Evolutionary conservation across 1,284 basidiomycete species (phyloP).

Genomic region (Cutaneotrichosporon sp.): DNA sequence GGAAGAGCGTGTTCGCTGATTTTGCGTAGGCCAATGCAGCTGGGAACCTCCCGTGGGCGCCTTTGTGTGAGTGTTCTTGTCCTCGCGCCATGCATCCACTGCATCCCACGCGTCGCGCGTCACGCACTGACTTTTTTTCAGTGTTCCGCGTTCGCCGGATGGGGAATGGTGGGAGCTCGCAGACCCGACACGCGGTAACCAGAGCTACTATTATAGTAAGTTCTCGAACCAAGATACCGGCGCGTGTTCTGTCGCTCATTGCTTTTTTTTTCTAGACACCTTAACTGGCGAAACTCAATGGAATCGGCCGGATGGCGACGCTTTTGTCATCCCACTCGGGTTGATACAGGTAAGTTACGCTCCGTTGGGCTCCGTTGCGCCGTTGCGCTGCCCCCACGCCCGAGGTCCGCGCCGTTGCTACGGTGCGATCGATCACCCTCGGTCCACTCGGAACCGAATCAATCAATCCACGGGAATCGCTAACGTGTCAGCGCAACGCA

Average conservation of each 20-base stretch:
- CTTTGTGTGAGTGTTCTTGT: conserved; percentile 61
- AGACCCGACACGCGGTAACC: conserved; percentile 68
- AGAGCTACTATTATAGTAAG: conserved; percentile 83
- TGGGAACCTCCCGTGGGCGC: conserved; percentile 89
- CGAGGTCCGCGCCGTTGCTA: no score
- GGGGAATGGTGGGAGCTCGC: conserved; percentile 95
- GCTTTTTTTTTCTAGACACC: conserved; percentile 56
- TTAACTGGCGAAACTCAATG: conserved; percentile 80
- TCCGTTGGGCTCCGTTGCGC: no score
- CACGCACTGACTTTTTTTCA: conserved; percentile 41
- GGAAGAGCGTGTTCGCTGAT: not conserved
- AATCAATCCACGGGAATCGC: no score
- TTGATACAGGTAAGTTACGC: conserved; percentile 66
- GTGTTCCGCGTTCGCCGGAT: conserved; percentile 71
- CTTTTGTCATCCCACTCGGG: conserved; percentile 83
- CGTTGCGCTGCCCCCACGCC: no score
- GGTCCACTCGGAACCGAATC: no score
- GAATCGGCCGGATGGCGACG: conserved; percentile 65
- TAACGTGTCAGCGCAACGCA: conserved; percentile 6
- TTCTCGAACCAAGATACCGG: conserved; percentile 4
- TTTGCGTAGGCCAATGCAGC: conserved; percentile 70
- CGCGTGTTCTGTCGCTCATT: no score
- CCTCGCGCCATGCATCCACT: no score
- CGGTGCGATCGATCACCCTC: no score
- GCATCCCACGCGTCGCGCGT: no score